Evolutionary conservation across 2,329 filamentous ascomycete genomes (phyloP).

Genomic region (Fusarium lateritium): DNA sequence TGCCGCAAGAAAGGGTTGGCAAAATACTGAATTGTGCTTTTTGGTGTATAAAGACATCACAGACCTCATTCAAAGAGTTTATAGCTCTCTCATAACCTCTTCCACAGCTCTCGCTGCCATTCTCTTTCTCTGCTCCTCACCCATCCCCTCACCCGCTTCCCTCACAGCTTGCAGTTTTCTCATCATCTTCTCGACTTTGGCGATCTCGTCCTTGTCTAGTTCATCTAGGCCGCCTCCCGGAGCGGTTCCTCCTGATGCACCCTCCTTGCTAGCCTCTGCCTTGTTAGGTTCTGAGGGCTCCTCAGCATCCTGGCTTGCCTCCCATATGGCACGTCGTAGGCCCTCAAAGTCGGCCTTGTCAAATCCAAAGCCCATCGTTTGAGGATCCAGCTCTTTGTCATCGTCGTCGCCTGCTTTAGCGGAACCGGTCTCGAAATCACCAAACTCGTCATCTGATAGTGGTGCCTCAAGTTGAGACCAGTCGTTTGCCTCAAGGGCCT

Average conservation of each 20-base stretch:
- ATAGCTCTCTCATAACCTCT: slow-evolving; percentile 75
- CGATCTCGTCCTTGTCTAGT: slow-evolving; percentile 66
- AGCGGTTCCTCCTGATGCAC: slow-evolving; percentile 12
- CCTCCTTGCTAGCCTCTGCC: slow-evolving; percentile 29
- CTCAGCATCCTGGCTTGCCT: slow-evolving; percentile 49
- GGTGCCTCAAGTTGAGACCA: slow-evolving; percentile 63
- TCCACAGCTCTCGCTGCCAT: slow-evolving; percentile 73
- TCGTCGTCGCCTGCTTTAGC: slow-evolving; percentile 52
- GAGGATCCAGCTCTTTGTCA: slow-evolving; percentile 59
- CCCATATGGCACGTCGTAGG: slow-evolving; percentile 67
- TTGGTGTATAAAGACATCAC: too few species aligned
- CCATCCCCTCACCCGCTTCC: slow-evolving; percentile 71
- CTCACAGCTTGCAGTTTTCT: slow-evolving; percentile 72
- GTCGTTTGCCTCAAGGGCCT: slow-evolving; percentile 77
- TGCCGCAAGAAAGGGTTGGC: neutral
- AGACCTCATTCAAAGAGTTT: neutral
- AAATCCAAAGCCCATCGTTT: slow-evolving; percentile 66
- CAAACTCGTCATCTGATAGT: slow-evolving; percentile 50
- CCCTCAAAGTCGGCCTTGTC: slow-evolving; percentile 68
- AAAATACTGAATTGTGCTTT: neutral
- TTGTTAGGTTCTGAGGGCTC: slow-evolving; percentile 22
- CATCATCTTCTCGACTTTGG: slow-evolving; percentile 75
- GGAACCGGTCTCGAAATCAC: slow-evolving; percentile 53
- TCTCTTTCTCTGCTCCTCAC: slow-evolving; percentile 72
- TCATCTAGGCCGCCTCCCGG: slow-evolving; percentile 59